Evolutionary conservation across 129 eudicot genomes (phyloP).

Genomic region (Tagetes patula): DNA sequence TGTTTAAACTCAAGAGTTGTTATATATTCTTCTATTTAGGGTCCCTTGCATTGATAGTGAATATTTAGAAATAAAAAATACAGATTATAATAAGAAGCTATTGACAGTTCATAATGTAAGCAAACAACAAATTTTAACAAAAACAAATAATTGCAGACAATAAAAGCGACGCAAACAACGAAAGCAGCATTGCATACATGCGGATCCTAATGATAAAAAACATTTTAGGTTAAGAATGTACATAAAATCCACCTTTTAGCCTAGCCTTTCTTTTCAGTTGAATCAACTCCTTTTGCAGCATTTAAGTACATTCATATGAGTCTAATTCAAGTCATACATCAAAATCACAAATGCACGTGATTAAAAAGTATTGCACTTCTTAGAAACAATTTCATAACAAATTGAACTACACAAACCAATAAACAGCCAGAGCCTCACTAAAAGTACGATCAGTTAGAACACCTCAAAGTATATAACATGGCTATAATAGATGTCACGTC

Average conservation of each 20-base stretch:
- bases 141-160: too few relatives aligned
- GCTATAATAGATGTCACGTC: too few relatives aligned
- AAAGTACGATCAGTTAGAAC: too few relatives aligned
- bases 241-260: slow-evolving; percentile 92
- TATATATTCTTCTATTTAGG: slow-evolving; percentile 71
- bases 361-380: slow-evolving; percentile 27
- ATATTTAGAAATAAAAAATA: slow-evolving; percentile 3
- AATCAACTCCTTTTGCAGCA: slow-evolving; percentile 64
- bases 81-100: neutral
- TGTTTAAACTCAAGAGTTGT: slow-evolving; percentile 86
- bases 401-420: too few relatives aligned
- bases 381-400: slow-evolving; percentile 2
- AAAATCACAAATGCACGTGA: neutral
- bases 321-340: neutral
- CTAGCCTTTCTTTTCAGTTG: slow-evolving; percentile 80
- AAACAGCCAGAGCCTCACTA: too few relatives aligned
- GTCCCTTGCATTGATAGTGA: slow-evolving; percentile 79
- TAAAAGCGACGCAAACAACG: neutral
- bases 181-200: slow-evolving; percentile 41
- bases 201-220: slow-evolving; percentile 73
- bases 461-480: too few relatives aligned
- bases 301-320: neutral
- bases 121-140: neutral
- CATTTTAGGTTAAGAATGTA: slow-evolving; percentile 79
- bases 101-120: neutral